Evolutionary conservation across 129 eudicot species (phyloP).

Genomic region (Flaveria brownii): DNA sequence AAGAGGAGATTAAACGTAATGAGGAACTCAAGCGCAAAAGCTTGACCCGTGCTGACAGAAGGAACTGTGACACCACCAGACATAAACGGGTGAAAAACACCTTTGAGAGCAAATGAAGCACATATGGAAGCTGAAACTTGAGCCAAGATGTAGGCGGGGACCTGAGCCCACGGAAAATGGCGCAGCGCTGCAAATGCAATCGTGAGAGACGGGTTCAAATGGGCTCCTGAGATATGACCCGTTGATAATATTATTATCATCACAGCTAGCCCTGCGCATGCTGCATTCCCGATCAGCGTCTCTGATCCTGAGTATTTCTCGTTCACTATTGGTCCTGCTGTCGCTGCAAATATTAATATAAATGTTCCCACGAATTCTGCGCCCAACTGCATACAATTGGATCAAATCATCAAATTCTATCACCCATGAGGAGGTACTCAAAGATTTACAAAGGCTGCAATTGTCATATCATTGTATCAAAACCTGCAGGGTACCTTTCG

Average conservation of each 20-base stretch:
- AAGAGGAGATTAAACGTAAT: constrained; percentile 80
- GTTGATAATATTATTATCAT: constrained; percentile 70
- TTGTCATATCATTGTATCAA: background rate
- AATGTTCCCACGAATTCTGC: constrained; percentile 94
- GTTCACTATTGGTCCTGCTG: constrained; percentile 85
- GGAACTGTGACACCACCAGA: constrained; percentile 88
- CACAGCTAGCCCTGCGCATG: constrained; percentile 82
- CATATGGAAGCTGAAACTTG: constrained; percentile 78
- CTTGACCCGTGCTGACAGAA: constrained; percentile 66
- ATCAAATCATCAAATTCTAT: background rate
- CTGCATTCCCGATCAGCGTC: constrained; percentile 77
- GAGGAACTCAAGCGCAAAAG: constrained; percentile 80
- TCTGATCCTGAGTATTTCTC: constrained; percentile 61
- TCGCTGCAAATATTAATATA: constrained; percentile 75
- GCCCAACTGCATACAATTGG: constrained; percentile 48
- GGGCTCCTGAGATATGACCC: constrained; percentile 93
- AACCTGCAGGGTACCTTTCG: constrained; percentile 33
- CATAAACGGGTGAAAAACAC: constrained; percentile 68
- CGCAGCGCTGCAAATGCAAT: constrained; percentile 78
- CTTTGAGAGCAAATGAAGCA: constrained; percentile 82
- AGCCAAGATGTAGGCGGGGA: constrained; percentile 74
- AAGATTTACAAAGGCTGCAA: constrained; percentile 16
- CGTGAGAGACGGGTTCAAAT: constrained; percentile 81
- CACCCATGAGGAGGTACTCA: background rate
- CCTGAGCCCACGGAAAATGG: constrained; percentile 87